Evolutionary conservation across 2,329 filamentous ascomycete genomes (phyloP).

Genomic region (Colletotrichum viniferum): DNA sequence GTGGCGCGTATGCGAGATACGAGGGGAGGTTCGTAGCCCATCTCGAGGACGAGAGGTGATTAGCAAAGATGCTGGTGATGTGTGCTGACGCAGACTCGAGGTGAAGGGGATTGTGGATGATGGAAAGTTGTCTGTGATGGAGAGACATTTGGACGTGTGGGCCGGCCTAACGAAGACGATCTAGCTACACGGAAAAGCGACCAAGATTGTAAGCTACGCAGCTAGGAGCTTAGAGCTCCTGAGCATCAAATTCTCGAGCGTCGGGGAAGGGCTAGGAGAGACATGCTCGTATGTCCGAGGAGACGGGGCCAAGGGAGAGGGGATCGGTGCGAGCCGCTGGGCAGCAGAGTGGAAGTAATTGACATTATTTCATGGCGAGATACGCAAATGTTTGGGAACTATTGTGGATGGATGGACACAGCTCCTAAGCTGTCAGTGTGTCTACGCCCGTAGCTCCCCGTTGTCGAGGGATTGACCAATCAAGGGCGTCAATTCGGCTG

Average conservation of each 20-base stretch:
- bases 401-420: background rate
- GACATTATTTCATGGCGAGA: background rate
- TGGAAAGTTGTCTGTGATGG: background rate
- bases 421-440: background rate
- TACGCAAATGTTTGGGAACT: background rate
- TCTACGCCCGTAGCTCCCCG: background rate
- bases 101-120: background rate
- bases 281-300: background rate
- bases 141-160: background rate
- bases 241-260: background rate
- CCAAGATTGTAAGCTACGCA: background rate
- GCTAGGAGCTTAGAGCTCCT: background rate
- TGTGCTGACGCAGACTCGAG: constrained; percentile 1
- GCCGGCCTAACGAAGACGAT: background rate
- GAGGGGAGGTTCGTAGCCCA: background rate
- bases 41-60: background rate
- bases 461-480: background rate
- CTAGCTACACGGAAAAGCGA: background rate
- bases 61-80: background rate
- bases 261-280: background rate
- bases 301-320: background rate
- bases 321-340: background rate
- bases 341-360: background rate
- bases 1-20: background rate
- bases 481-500: background rate